These are phyloP conservation scores for Seiridium cupressi DNA, from an alignment of 2,329 filamentous ascomycete species.

Conservation along the genomic window DNA sequence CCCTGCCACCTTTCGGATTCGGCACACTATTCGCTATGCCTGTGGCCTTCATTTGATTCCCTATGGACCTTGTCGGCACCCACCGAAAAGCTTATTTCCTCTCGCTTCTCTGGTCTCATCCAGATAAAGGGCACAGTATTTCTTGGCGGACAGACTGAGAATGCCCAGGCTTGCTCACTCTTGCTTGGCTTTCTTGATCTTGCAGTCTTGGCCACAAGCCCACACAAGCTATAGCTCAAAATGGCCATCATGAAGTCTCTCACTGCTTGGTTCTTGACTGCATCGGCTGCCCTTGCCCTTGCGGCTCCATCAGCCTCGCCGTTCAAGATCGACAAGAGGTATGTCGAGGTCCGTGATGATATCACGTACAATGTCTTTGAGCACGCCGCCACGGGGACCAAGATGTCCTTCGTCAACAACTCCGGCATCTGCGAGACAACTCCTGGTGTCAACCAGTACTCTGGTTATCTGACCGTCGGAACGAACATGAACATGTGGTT, in stretches of 20 bases:
- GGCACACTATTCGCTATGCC: not conserved
- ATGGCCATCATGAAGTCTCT: constrained; percentile 1
- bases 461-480: constrained; percentile 48
- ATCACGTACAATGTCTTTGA: constrained; percentile 41
- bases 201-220: not conserved
- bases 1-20: not conserved
- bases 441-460: constrained; percentile 46
- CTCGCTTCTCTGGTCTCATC: not conserved
- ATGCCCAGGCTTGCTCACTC: not conserved
- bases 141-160: not conserved
- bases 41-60: not conserved
- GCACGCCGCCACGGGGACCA: constrained; percentile 42
- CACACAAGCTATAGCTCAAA: not conserved
- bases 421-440: constrained; percentile 52
- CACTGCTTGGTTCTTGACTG: not conserved
- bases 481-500: constrained; percentile 42
- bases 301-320: not conserved
- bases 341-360: constrained; percentile 15
- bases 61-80: not conserved
- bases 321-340: constrained; percentile 12
- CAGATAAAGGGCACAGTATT: not conserved
- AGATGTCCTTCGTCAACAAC: constrained; percentile 46
- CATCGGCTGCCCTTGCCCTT: not conserved
- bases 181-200: not conserved
- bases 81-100: constrained; percentile 1